Evolutionary conservation across 2,329 filamentous ascomycete species (phyloP), one percentile per base, ranked within the genome.

Genomic region (Alternaria ventricosa): DNA sequence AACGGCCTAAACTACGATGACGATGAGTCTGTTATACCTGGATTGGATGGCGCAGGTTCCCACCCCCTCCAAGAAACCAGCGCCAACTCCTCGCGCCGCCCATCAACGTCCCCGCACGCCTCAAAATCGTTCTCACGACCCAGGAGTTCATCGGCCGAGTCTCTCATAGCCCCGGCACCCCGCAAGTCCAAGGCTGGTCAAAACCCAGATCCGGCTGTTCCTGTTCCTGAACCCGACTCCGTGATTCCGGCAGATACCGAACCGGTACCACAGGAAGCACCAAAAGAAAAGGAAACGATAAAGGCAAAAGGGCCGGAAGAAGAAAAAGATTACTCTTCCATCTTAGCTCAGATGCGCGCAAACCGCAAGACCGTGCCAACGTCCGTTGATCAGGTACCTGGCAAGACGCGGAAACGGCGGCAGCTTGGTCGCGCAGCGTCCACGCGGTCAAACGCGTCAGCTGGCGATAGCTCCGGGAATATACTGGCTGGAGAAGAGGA

Each of bases 341-440:
- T 79, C 3, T 70, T 79, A 49, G 70, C 73, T 9, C 71, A 74
- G 33, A 53, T 79, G 18, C 71, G 78, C 28, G 74, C 76, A 11
- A 74, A 67, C 20, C 75, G 77, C 27, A 78, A 76, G 57, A 61
- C 70, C 12, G 65, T 66, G 18, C 68, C 68, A 9, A 67, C 67
- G 1, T 36, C 65, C 12, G 67, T 66, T 18, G 71, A 72, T 2
- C 69, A 70, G 53, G 70, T 71, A 15, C 67, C 71, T 3, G 63
- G 63, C 5, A 73, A 70, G 51, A 66, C 68, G 5, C 70, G 71
- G 22, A 67, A 66, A 33, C 67, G 72, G 9, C 67, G 73, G 4
- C 74, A 75, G 25, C 61, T 79, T 6, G 77, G 77, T 6, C 75
- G 77, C 15, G 76, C 75, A n/a, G 70, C 71, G 22, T 77, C 75